These are phyloP conservation scores for Rosa chinensis DNA, from an alignment of 306 rosid genomes.

Conservation along the genomic window DNA sequence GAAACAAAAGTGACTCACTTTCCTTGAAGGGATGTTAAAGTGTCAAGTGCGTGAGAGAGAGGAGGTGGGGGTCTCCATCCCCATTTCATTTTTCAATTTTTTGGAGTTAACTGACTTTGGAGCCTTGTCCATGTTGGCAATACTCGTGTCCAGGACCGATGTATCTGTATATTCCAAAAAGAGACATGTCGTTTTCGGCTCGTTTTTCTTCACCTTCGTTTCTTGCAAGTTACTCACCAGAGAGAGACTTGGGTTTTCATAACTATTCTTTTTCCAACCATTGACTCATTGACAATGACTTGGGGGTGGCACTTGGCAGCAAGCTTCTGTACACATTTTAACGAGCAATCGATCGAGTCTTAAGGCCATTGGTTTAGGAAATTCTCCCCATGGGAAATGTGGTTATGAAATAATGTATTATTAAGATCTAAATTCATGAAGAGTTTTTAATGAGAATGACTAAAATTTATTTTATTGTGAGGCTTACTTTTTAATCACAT, in stretches of 20 bases:
- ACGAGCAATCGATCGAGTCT: background rate
- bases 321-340: background rate
- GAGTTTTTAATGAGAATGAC: too few relatives aligned
- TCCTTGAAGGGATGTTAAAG: conserved; percentile 11
- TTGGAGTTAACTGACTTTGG: conserved; percentile 34
- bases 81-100: background rate
- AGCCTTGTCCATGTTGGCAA: conserved; percentile 39
- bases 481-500: too few relatives aligned
- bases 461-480: too few relatives aligned
- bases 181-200: background rate
- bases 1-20: background rate
- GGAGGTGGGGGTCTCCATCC: conserved; percentile 23
- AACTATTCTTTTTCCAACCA: background rate
- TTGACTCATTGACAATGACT: background rate
- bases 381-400: too few relatives aligned
- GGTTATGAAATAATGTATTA: too few relatives aligned
- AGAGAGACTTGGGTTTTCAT: too few relatives aligned
- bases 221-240: background rate
- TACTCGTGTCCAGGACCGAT: conserved; percentile 33
- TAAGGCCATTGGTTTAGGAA: too few relatives aligned
- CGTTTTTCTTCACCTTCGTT: background rate
- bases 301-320: background rate
- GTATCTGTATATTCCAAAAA: conserved; percentile 25
- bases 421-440: too few relatives aligned
- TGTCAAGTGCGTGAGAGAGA: conserved; percentile 13